These are phyloP conservation scores for Nemania sp. DNA, from an alignment of 2,329 filamentous ascomycete genomes.

Conservation along the genomic window DNA sequence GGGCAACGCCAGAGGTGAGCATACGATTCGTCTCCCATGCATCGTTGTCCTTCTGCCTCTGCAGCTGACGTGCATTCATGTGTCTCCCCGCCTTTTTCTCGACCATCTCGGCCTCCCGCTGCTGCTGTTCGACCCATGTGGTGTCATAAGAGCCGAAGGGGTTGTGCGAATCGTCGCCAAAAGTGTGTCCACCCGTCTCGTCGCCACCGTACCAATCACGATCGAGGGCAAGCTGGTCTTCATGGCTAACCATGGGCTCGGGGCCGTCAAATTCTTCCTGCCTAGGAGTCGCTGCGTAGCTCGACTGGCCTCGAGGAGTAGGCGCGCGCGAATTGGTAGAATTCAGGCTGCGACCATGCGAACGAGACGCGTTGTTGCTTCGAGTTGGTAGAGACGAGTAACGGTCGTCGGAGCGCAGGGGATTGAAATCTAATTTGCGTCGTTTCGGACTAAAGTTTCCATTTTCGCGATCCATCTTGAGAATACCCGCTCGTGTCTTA, in stretches of 20 bases:
- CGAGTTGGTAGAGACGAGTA: constrained; percentile 66
- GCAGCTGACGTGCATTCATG: constrained; percentile 78
- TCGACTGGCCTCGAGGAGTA: constrained; percentile 49
- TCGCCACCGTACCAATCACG: constrained; percentile 94
- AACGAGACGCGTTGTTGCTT: constrained; percentile 54
- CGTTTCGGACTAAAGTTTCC: constrained; percentile 67
- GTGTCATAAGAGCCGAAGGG: constrained; percentile 84
- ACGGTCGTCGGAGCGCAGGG: constrained; percentile 65
- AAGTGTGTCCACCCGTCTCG: constrained; percentile 82
- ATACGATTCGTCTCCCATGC: constrained; percentile 99
- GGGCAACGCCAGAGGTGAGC: constrained; percentile 95
- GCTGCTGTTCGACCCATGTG: constrained; percentile 76
- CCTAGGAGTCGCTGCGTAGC: constrained; percentile 57
- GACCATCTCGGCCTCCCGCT: constrained; percentile 77
- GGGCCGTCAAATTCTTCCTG: constrained; percentile 72
- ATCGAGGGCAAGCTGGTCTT: constrained; percentile 81
- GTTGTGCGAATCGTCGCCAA: constrained; percentile 93
- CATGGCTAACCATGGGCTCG: constrained; percentile 70
- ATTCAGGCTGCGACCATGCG: constrained; percentile 53
- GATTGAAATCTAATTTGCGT: constrained; percentile 73
- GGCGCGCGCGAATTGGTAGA: constrained; percentile 44
- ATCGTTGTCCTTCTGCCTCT: constrained; percentile 94
- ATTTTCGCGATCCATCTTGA: constrained; percentile 50
- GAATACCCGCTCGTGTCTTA: not conserved
- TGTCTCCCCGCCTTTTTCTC: constrained; percentile 82